Evolutionary conservation across 164 flowering plant genomes (phyloP), one percentile per base, ranked within the genome.

Genomic region (Cinnamomum micranthum): DNA sequence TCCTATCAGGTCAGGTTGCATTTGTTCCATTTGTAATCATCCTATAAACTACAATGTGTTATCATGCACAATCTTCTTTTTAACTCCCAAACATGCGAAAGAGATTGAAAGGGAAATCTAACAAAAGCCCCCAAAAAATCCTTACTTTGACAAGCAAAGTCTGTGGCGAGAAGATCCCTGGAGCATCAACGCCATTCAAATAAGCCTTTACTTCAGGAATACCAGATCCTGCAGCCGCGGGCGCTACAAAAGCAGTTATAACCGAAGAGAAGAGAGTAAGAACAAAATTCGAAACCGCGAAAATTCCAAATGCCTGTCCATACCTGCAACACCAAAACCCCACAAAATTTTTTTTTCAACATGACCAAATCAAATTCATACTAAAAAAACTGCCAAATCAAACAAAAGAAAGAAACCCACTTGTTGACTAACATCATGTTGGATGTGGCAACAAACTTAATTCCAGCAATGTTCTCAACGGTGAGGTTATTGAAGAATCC

Each of bases 191-290:
- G 9, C 98, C 98, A 80, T 94, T 94, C 82, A 94, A 64, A 80
- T 90, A 94, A 25, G 98, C 97, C 87, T 94, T 91, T 13, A 94
- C 92, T 85, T 94, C 98, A 4, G 98, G 96, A 70, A 92, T 89
- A 69, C 98, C 97, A 0, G 98, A 92, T 15, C 97, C 97, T 74
- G 97, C 90, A 11, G 97, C 95, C 15, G 83, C 87, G 15, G 98
- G 97, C 0, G 95, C 84, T 60, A 91, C 22, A 71, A 73, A 86
- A 20, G 88, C 86, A 59, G 96, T 91, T 67, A 92, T 80, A 31
- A 84, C n/a, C 12, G 89, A 76, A 2, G 98, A 87, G 63, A 91
- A 87, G 22, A 94, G 82, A 20, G 92, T 89, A 23, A 92, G 87
- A 63, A 70, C 85, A 22, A 92, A 81, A 80, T 94, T 94, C 10